These are phyloP conservation scores for Pyrenophora teres DNA, from an alignment of 2,329 filamentous ascomycete genomes.

Conservation along the genomic window DNA sequence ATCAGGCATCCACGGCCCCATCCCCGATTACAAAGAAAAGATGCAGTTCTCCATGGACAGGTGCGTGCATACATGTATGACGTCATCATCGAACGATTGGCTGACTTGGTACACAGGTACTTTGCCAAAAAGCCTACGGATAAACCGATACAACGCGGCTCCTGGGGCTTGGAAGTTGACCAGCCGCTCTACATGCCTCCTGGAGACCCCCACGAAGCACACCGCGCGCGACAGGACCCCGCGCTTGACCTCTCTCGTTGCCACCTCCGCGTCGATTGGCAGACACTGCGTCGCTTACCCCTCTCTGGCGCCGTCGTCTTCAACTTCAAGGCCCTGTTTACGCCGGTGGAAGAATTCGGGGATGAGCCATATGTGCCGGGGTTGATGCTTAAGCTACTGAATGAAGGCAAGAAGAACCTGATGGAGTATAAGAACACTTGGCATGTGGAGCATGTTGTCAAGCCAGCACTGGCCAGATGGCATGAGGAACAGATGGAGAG, in stretches of 20 bases:
- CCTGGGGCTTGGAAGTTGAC: conserved; percentile 80
- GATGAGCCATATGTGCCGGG: conserved; percentile 75
- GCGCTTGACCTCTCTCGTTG: conserved; percentile 60
- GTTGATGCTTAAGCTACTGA: conserved; percentile 69
- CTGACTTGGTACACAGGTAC: conserved; percentile 57
- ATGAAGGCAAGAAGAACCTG: conserved; percentile 69
- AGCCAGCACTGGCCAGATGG: conserved; percentile 68
- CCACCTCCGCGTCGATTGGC: conserved; percentile 82
- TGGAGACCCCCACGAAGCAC: conserved; percentile 66
- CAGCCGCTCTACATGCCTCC: conserved; percentile 76
- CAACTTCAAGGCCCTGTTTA: conserved; percentile 89
- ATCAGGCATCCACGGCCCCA: conserved; percentile 71
- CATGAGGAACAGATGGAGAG: conserved; percentile 67
- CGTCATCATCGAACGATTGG: too few relatives aligned
- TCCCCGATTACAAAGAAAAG: conserved; percentile 85
- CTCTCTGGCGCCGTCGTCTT: conserved; percentile 77
- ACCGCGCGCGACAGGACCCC: conserved; percentile 59
- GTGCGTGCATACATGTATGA: conserved; percentile 44
- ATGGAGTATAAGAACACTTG: conserved; percentile 84
- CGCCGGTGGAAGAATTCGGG: conserved; percentile 69
- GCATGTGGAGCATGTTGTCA: conserved; percentile 74
- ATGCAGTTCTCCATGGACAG: conserved; percentile 88
- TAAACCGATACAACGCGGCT: conserved; percentile 79
- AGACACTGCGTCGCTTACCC: conserved; percentile 79
- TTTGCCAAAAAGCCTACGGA: conserved; percentile 78